These are phyloP conservation scores for Chrysoporthe austroafricana DNA, from an alignment of 2,329 filamentous ascomycete genomes.

Conservation along the genomic window DNA sequence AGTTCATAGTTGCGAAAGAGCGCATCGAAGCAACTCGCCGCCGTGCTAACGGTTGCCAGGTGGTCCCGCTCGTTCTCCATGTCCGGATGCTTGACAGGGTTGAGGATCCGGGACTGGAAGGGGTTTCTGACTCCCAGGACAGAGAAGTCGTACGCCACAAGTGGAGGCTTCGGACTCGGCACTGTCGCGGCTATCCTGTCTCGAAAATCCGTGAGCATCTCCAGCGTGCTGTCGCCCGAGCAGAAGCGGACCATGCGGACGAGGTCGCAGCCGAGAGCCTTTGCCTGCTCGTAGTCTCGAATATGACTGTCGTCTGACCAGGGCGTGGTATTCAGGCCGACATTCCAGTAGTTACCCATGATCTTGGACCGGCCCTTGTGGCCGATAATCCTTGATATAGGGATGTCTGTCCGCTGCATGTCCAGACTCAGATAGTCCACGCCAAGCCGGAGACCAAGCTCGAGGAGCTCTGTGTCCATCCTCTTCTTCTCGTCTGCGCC, in stretches of 20 bases:
- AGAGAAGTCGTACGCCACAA: slow-evolving; percentile 53
- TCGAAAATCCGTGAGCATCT: slow-evolving; percentile 52
- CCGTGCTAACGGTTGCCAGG: slow-evolving; percentile 55
- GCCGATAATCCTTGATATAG: slow-evolving; percentile 53
- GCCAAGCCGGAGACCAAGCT: slow-evolving; percentile 66
- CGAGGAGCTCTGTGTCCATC: slow-evolving; percentile 60
- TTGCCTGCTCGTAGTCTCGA: slow-evolving; percentile 57
- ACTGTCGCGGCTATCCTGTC: slow-evolving; percentile 48
- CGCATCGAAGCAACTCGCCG: slow-evolving; percentile 58
- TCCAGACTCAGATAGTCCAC: slow-evolving; percentile 70
- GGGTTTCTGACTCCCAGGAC: slow-evolving; percentile 48
- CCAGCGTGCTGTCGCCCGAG: slow-evolving; percentile 58
- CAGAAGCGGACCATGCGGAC: slow-evolving; percentile 64
- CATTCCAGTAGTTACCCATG: slow-evolving; percentile 59
- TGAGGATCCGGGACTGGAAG: slow-evolving; percentile 53
- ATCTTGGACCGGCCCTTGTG: slow-evolving; percentile 62
- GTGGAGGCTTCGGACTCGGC: slow-evolving; percentile 51
- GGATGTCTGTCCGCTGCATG: slow-evolving; percentile 56
- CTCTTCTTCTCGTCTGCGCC: slow-evolving; percentile 43
- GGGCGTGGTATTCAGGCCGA: slow-evolving; percentile 49
- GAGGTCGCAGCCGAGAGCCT: slow-evolving; percentile 61
- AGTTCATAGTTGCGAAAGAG: slow-evolving; percentile 65
- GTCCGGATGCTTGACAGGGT: slow-evolving; percentile 52
- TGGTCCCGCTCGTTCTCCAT: slow-evolving; percentile 47
- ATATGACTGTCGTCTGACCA: slow-evolving; percentile 61